Evolutionary conservation across 345 rosid species (phyloP).

Genomic region (Populus pruinosa): DNA sequence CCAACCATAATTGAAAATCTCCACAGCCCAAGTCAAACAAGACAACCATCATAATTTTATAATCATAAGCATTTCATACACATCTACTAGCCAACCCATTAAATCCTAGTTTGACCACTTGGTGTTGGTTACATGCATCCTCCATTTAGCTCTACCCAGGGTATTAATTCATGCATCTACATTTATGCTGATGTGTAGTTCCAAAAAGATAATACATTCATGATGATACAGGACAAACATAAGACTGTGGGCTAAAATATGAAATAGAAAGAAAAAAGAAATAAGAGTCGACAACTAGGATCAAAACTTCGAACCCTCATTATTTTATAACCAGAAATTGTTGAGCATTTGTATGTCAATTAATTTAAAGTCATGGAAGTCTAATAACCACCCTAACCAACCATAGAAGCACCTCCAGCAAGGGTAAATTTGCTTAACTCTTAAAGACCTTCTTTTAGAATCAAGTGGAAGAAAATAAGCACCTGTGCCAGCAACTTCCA

Average conservation of each 20-base stretch:
- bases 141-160: background rate
- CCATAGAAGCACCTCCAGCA: background rate
- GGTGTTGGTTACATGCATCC: background rate
- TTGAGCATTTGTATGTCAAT: background rate
- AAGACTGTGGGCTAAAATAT: background rate
- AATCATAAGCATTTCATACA: background rate
- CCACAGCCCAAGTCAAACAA: background rate
- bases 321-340: background rate
- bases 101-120: background rate
- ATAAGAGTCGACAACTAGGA: background rate
- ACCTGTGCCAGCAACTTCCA: slow-evolving; percentile 98
- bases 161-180: background rate
- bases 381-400: background rate
- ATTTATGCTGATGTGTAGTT: background rate
- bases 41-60: background rate
- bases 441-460: slow-evolving; percentile 1
- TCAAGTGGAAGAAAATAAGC: slow-evolving; percentile 14
- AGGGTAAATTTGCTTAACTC: background rate
- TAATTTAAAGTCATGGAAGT: background rate
- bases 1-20: background rate
- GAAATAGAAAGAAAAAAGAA: background rate
- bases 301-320: background rate
- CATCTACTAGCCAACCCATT: background rate
- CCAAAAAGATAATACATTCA: background rate
- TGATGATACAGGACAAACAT: background rate